A percentile compares a stretch with the other conserved stretches of the same genome.
These are phyloP conservation scores for Macrolepiota dolichaula DNA, from an alignment of 768 basidiomycete genomes.

Conservation along the genomic window DNA sequence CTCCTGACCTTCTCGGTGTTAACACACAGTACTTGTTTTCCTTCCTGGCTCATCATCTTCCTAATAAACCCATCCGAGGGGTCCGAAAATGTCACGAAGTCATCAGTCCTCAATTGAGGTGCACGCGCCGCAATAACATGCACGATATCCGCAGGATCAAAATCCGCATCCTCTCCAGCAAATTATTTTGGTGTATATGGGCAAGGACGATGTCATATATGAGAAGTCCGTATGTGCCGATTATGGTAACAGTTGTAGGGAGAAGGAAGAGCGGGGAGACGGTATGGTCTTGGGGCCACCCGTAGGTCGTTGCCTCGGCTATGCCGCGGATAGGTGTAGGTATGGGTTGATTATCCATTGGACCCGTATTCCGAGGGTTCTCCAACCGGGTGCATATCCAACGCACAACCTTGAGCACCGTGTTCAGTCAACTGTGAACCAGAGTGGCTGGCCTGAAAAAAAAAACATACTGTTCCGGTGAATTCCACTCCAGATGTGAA, in stretches of 20 bases:
- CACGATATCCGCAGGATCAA: neutral
- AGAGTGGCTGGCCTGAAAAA: neutral
- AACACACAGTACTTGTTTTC: neutral
- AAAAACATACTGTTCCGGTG: neutral
- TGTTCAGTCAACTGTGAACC: neutral
- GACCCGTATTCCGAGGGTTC: neutral
- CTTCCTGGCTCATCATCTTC: neutral
- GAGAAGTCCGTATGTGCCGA: neutral
- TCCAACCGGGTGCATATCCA: neutral
- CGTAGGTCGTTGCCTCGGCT: neutral
- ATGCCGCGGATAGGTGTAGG: neutral
- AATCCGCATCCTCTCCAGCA: neutral
- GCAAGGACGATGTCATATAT: neutral
- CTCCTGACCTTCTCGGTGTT: too few species aligned
- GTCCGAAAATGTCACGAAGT: neutral
- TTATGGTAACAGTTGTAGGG: neutral
- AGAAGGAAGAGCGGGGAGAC: neutral
- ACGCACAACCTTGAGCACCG: neutral
- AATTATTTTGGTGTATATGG: neutral
- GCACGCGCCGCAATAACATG: neutral
- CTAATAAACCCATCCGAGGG: neutral
- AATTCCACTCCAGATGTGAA: neutral
- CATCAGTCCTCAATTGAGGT: neutral
- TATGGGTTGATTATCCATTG: neutral
- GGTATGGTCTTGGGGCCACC: neutral